phyloP scores from a whole-genome alignment of 2,329 filamentous ascomycete species.

The Colletotrichum liaoningense region DNA sequence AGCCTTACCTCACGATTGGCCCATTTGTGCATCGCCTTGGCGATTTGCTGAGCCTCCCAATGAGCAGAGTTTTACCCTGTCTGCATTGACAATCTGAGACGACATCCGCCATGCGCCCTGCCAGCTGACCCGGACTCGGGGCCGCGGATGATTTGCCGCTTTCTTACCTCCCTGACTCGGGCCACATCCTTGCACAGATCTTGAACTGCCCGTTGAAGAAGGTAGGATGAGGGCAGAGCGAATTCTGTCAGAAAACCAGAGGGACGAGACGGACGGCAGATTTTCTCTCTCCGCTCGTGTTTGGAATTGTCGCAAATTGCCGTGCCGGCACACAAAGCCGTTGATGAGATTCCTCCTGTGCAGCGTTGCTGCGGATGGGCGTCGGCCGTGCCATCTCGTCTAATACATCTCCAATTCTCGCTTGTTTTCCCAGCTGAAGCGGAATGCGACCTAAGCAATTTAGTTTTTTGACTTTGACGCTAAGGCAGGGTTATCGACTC shows the following conservation, averaged over 20 bases:
- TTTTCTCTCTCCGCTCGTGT: not conserved
- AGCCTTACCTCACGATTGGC: constrained; percentile 13
- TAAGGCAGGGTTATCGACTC: not conserved
- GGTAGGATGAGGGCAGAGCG: not conserved
- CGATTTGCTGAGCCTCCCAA: constrained; percentile 2
- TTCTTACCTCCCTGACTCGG: constrained; percentile 20
- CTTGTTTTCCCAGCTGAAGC: not conserved
- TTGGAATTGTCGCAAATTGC: not conserved
- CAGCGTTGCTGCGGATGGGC: not conserved
- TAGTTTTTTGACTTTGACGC: constrained; percentile 5
- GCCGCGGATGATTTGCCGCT: constrained; percentile 9
- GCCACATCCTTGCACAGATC: constrained; percentile 16
- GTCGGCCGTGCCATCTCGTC: not conserved
- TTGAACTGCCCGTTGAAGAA: not conserved
- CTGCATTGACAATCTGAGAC: constrained; percentile 25
- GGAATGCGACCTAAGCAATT: constrained; percentile 14
- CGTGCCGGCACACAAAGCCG: not conserved
- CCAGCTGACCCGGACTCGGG: constrained; percentile 13
- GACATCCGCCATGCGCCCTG: constrained; percentile 16
- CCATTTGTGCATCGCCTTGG: constrained; percentile 7
- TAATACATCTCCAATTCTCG: not conserved
- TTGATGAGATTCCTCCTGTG: not conserved
- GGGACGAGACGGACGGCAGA: not conserved
- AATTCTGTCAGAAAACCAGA: not conserved
- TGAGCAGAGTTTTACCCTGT: constrained; percentile 8